phyloP scores from a whole-genome alignment of 1,284 basidiomycete species.

The Tilletiopsis washingtonensis region DNA sequence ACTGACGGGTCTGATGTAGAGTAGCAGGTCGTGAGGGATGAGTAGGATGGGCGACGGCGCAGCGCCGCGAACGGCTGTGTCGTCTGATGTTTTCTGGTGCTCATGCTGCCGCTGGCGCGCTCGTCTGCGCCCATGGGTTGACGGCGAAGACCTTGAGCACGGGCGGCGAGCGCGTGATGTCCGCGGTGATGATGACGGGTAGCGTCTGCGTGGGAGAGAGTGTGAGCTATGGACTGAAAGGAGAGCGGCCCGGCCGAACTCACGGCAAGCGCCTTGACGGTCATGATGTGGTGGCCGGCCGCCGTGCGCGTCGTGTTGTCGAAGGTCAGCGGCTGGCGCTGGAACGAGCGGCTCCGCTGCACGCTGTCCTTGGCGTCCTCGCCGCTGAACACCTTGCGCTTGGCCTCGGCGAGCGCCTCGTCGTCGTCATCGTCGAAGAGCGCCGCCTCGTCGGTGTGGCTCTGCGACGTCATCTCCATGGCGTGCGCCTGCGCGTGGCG shows the following conservation, averaged over 20 bases:
- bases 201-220: too few species aligned
- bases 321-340: conserved; percentile 16
- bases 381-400: conserved; percentile 16
- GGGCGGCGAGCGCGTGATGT: conserved; percentile 40
- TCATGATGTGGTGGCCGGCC: conserved; percentile 18
- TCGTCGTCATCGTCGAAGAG: conserved; percentile 39
- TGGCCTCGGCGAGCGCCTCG: conserved; percentile 17
- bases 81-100: too few species aligned
- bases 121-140: conserved; percentile 6
- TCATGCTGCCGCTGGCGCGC: too few species aligned
- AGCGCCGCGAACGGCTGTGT: too few species aligned
- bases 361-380: conserved; percentile 21
- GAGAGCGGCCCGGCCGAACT: too few species aligned
- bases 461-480: conserved; percentile 38
- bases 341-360: conserved; percentile 22
- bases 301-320: conserved; percentile 14
- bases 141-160: conserved; percentile 32
- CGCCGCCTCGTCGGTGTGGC: conserved; percentile 32
- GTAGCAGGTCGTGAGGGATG: too few species aligned
- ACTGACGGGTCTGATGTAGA: too few species aligned
- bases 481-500: conserved; percentile 15
- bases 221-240: too few species aligned
- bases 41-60: too few species aligned
- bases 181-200: conserved; percentile 35
- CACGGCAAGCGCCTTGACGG: conserved; percentile 30